Conservation (phyloP, 495 filamentous ascomycete species). For the Penicillium steckii region DNA sequence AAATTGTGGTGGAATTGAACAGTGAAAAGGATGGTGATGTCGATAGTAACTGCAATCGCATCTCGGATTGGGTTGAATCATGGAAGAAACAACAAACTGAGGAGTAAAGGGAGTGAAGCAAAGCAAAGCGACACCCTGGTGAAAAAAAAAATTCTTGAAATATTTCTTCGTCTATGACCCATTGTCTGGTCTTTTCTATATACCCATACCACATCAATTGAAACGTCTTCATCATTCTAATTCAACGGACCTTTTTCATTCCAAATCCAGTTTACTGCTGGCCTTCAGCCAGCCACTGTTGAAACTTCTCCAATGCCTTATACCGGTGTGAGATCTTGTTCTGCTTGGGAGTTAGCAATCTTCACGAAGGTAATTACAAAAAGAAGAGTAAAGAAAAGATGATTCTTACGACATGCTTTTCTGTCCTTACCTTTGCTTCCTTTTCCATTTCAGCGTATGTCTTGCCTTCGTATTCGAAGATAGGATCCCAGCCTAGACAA, state of each 20-base stretch:
- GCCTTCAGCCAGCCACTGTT: slow-evolving; percentile 70
- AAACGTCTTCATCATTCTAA: too few relatives aligned
- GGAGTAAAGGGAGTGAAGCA: slow-evolving; percentile 17
- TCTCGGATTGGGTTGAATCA: slow-evolving; percentile 74
- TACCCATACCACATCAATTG: slow-evolving; percentile 9
- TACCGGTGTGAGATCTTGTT: slow-evolving; percentile 89
- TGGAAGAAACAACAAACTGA: slow-evolving; percentile 67
- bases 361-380: neutral
- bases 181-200: slow-evolving; percentile 10
- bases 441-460: slow-evolving; percentile 99
- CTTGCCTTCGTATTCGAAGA: slow-evolving; percentile 91
- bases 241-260: too few relatives aligned
- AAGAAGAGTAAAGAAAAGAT: neutral
- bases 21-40: slow-evolving; percentile 82
- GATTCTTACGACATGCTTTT: neutral
- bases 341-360: slow-evolving; percentile 29
- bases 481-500: slow-evolving; percentile 89
- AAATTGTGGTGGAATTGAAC: slow-evolving; percentile 85
- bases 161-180: slow-evolving; percentile 4
- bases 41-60: slow-evolving; percentile 81
- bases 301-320: slow-evolving; percentile 81
- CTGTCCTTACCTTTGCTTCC: slow-evolving; percentile 60
- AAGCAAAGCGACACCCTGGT: too few relatives aligned
- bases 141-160: neutral
- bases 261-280: slow-evolving; percentile 24